A percentile compares a stretch with the other conserved stretches of the same genome.
phyloP scores from a whole-genome alignment of 108 stramenopile genomes.

The Cyclotella atomus region DNA sequence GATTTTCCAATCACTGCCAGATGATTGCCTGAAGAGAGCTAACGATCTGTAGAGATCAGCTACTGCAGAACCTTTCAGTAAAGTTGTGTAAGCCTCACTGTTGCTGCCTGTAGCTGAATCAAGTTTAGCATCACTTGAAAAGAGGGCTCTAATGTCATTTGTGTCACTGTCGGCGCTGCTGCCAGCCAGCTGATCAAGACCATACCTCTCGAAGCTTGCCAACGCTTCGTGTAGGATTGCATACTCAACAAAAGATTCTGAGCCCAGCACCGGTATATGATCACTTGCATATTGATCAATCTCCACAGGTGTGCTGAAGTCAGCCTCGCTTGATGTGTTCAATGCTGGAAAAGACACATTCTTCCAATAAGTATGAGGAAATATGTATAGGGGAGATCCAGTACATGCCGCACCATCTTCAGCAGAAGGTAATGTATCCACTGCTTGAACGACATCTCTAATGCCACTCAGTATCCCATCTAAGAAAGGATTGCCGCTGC shows the following conservation, averaged over 20 bases:
- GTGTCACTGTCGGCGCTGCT: background rate
- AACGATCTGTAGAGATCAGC: constrained; percentile 44
- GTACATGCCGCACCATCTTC: background rate
- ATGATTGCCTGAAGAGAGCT: constrained; percentile 24
- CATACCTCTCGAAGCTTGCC: constrained; percentile 18
- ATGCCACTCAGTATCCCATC: constrained; percentile 40
- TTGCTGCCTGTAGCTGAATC: background rate
- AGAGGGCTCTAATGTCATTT: constrained; percentile 23
- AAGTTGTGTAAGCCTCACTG: constrained; percentile 7
- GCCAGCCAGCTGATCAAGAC: constrained; percentile 32
- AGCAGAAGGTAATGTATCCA: constrained; percentile 30
- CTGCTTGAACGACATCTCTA: constrained; percentile 40
- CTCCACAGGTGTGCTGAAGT: background rate
- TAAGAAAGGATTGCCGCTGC: constrained; percentile 35
- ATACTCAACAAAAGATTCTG: constrained; percentile 41
- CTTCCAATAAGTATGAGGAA: constrained; percentile 24
- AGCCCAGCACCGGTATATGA: constrained; percentile 27
- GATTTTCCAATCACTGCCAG: constrained; percentile 38
- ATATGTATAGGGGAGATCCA: constrained; percentile 19
- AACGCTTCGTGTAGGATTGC: constrained; percentile 27
- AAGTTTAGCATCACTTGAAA: constrained; percentile 37
- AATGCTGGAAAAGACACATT: constrained; percentile 8
- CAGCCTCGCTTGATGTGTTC: background rate
- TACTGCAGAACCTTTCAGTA: constrained; percentile 40
- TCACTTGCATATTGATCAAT: background rate